Evolutionary conservation across 164 flowering plant genomes (phyloP), one percentile per base, ranked within the genome.

Genomic region (Akebia trifoliata): DNA sequence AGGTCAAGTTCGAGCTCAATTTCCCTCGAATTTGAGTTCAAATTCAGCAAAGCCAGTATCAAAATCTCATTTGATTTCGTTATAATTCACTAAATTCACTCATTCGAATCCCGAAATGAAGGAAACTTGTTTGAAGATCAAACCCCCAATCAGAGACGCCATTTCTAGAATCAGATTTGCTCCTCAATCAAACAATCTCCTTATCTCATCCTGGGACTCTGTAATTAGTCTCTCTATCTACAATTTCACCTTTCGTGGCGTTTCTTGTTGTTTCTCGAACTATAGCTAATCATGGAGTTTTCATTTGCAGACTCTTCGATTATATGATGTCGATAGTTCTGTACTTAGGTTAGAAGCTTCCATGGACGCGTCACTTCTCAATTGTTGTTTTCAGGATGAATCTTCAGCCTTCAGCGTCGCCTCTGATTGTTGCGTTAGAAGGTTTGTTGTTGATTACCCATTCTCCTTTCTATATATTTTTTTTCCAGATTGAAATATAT

Each of bases 171-270:
- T 93, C 30, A 75, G 73, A 0, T 93, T 93, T 61, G 86, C 98
- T 17, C 88, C 95, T 1, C 53, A 29, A 0, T 83, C 90, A 24
- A 81, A 92, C 71, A 85, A 87, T 57, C 84, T 92, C 43, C 86
- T 92, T 22, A 61, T 88, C 50, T 83, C 95, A 38, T 85, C 95
- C 2, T 89, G 98, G 96, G 98, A 89, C 55, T 76, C 83, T 25
- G 96, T 86, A 40, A 73, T 81, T 56, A 28, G 18, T 18, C 36
- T 44, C 25, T 9, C 14, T 24, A 26, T 34, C 32, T n/a, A 15
- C 17, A 12, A 31, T 30, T 24, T 15, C 4, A 1, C 6, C 30
- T n/a, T 57, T 18, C 8, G 36, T 10, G 17, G 14, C 12, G 1
- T 10, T 22, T 28, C 15, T 5, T 38, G 8, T 4, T 45, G 39